Evolutionary conservation across 148 eudicot genomes (phyloP), one percentile per base, ranked within the genome.

Genomic region (Rhododendron ovatum): DNA sequence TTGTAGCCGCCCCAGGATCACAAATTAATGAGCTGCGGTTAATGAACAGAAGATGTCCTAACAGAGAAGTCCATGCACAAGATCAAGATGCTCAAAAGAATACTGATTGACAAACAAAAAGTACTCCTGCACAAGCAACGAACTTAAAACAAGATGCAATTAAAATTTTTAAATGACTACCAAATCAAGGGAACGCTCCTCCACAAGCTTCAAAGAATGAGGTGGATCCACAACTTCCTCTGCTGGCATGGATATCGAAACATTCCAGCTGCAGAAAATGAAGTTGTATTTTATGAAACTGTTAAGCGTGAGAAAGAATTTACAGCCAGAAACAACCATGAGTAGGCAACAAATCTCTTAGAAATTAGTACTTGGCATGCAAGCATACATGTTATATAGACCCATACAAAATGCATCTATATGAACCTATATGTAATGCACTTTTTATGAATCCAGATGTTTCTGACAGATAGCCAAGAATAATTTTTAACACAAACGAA

Each of bases 181-280:
- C 95, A 90, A 91, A 86, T 93, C 98, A 83, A 93, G 93, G 86
- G 93, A 85, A 82, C 88, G 85, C 76, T 93, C 94, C 81, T 94
- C 95, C 35, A 91, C 80, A 86, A 61, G 77, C 90, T 92, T 95
- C 89, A 96, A 85, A 35, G 95, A 92, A 90, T 95, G 88, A 57
- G 98, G 95, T 61, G 89, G 83, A 20, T 91, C 90, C 89, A 95
- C 71, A 45, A 88, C 85, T 87, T 88, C 91, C 80, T 93, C 94
- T 71, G 92, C 93, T 33, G 85, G 61, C 85, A 83, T 83, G 18
- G 85, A 67, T 83, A 83, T 83, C 1, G 78, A 83, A 67, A 83
- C 59, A 43, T 83, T 69, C 85, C 85, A 83, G 90, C 99, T 97
- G 93, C 90, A 88, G n/a, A 74, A 87, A 74, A 71, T 7, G 82